Evolutionary conservation across 768 basidiomycete genomes (phyloP), one percentile per base, ranked within the genome.

Genomic region (Termitomyces titanicus): DNA sequence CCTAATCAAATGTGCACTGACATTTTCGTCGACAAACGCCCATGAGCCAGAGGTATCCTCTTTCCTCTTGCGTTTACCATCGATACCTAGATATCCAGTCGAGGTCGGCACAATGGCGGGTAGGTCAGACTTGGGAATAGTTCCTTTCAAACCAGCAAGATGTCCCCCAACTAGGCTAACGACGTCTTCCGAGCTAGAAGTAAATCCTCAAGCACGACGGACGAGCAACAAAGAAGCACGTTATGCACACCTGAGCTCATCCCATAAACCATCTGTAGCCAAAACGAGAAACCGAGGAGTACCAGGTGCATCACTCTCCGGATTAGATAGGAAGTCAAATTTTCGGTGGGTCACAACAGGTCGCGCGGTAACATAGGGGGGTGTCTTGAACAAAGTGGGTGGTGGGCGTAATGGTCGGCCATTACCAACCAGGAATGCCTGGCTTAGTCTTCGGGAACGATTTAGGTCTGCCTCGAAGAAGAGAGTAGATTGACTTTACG

Each of bases 261-360:
- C 85, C 87, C 88, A 93, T 18, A 93, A 76, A 29, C 85, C 85
- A 58, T 97, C 94, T 0, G 94, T 97, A 2, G 94, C 94, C 43
- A 97, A 82, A 44, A 97, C 89, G 51, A 97, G 65, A 71, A 97
- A 97, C 56, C 85, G 84, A 22, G 85, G 68, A 13, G 77, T 59
- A 43, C 56, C 53, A 15, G 53, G 33, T 15, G 61, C 61, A 54
- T 65, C 51, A 33, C 60, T 46, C 29, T 66, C 63, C 25, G 54
- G 49, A 27, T 71, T 56, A 13, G 77, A 65, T 22, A 79, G 72
- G 64, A 88, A 80, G 13, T 79, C 72, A 61, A 92, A 74, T 61
- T 86, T 84, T 56, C 83, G 82, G 62, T 93, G 87, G 2, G 86
- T 89, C 27, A 94, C 84, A 34, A 91, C 92, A 2, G 94, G 94